phyloP scores from a whole-genome alignment of 805 yeast genomes.

The Candida cerambycidarum region DNA sequence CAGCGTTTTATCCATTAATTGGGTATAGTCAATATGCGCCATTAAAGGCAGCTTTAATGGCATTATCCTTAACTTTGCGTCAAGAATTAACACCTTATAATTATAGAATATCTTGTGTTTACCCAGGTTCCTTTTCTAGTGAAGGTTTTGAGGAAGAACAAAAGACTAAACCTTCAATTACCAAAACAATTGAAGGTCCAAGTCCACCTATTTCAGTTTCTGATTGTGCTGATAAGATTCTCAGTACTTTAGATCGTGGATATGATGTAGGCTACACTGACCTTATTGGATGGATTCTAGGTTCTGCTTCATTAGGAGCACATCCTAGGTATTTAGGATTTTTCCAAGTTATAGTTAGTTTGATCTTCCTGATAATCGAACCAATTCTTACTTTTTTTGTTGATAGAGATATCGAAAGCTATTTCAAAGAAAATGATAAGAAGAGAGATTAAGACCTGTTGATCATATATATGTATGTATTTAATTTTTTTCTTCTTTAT shows the following conservation, averaged over 20 bases:
- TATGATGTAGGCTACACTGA: constrained; percentile 79
- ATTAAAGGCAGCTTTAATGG: constrained; percentile 74
- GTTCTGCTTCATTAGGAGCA: constrained; percentile 64
- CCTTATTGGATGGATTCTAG: constrained; percentile 77
- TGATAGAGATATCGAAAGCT: constrained; percentile 50
- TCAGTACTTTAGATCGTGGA: constrained; percentile 59
- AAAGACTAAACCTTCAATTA: constrained; percentile 79
- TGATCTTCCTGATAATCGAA: constrained; percentile 43
- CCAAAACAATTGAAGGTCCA: constrained; percentile 81
- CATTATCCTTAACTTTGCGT: constrained; percentile 73
- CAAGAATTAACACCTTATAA: constrained; percentile 75
- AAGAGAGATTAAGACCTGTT: constrained; percentile 1
- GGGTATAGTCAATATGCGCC: constrained; percentile 95
- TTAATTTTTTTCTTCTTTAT: neutral
- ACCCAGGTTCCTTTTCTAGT: constrained; percentile 86
- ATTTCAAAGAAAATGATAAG: constrained; percentile 36
- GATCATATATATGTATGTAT: neutral
- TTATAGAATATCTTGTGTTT: constrained; percentile 68
- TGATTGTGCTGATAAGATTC: constrained; percentile 61
- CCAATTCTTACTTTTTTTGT: constrained; percentile 56
- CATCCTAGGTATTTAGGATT: constrained; percentile 63
- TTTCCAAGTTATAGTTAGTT: constrained; percentile 39
- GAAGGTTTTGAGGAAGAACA: constrained; percentile 88
- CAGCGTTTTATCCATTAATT: constrained; percentile 81
- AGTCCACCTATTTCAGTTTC: constrained; percentile 67